Evolutionary conservation across 208 protist genomes (phyloP).

Genomic region (Crithidia bombi): DNA sequence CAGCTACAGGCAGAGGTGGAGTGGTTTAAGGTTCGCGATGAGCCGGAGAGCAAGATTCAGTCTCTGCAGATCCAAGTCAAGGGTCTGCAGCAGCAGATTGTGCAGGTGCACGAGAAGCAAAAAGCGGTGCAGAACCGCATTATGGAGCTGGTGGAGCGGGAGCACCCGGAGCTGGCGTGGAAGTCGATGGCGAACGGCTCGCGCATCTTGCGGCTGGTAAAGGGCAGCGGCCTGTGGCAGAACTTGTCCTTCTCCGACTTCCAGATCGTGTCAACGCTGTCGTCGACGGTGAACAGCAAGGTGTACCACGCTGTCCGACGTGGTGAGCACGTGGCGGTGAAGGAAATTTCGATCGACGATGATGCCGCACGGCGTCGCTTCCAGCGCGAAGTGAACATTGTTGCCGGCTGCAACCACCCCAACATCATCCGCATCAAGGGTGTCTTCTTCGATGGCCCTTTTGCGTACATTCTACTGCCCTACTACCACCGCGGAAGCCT

Average conservation of each 20-base stretch:
- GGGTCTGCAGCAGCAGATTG: conserved; percentile 39
- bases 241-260: conserved; percentile 73
- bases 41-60: conserved; percentile 44
- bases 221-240: conserved; percentile 74
- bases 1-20: conserved; percentile 76
- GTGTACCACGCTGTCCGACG: conserved; percentile 63
- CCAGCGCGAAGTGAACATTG: conserved; percentile 66
- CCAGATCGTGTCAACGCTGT: conserved; percentile 55
- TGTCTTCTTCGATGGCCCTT: conserved; percentile 79
- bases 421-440: conserved; percentile 75
- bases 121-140: conserved; percentile 59
- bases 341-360: conserved; percentile 66
- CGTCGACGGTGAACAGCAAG: conserved; percentile 72
- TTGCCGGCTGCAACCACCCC: conserved; percentile 59
- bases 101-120: conserved; percentile 43
- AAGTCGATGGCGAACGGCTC: conserved; percentile 67
- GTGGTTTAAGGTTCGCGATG: conserved; percentile 73
- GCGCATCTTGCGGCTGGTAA: conserved; percentile 64
- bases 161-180: conserved; percentile 75
- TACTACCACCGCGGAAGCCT: conserved; percentile 63
- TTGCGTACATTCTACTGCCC: conserved; percentile 70
- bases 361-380: conserved; percentile 51
- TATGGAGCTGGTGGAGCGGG: conserved; percentile 52
- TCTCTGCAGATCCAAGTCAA: conserved; percentile 45
- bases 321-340: conserved; percentile 69